Evolutionary conservation across 2,329 filamentous ascomycete species (phyloP), one percentile per base, ranked within the genome.

Genomic region (Colletotrichum liaoningense): DNA sequence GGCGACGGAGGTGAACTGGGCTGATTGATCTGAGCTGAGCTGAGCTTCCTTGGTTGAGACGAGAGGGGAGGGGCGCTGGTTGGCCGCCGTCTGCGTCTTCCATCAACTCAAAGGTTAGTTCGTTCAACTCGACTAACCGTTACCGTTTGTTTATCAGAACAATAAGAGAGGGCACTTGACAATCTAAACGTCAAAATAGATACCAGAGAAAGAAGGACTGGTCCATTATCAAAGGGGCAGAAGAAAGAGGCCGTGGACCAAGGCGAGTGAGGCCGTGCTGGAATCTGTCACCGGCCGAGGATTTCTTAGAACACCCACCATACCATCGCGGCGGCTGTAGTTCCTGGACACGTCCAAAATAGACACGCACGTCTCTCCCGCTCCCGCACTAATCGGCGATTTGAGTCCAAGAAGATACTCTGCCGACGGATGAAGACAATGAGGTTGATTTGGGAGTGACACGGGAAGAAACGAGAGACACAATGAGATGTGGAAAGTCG

Each of bases 311-410:
- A 67, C 56, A 63, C 19, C 42, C 42, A 49, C 38, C 24, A 12
- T 35, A 12, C 11, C 33, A 38, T 54, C 19, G 63, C 63, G 54
- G 35, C 38, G 52, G 28, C 22, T 22, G 38, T 42, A 42, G 38
- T 42, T 42, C 14, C 38, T 42, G 11, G 33, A 22, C 22, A 56
- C 33, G 24, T 52, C 52, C 26, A 58, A 58, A 46, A 69, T 49
- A 58, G n/a, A 58, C 35, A 54, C 52, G 38, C 30, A 62, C 26
- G 59, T 38, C 42, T 22, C 11, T 38, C 30, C 46, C 38, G 46
- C 35, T 22, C 67, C 57, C 38, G 62, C 62, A 60, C 67, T 24
- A 67, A 56, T 58, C 62, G 60, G n/a, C 60, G 12, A 58, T 65
- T 52, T 42, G 46, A 46, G 19, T 64, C 52, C 9, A 64, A 26